phyloP scores from a whole-genome alignment of 148 eudicot species.

The Chenopodium berlandieri region DNA sequence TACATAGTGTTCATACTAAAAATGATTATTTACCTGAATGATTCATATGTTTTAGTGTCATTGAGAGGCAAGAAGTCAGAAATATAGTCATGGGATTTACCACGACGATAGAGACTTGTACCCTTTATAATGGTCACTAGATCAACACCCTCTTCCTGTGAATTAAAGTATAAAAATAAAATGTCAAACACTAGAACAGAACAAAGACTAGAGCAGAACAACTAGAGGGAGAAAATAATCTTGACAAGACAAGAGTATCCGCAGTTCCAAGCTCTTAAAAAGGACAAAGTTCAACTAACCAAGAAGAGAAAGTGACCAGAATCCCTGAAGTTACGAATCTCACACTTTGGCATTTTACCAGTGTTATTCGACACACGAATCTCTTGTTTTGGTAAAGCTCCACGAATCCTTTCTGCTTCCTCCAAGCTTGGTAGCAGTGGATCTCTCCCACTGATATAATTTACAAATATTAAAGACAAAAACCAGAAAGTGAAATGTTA shows the following conservation, averaged over 20 bases:
- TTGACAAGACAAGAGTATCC: not conserved
- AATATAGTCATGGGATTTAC: conserved; percentile 35
- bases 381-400: conserved; percentile 37
- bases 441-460: conserved; percentile 39
- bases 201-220: not conserved
- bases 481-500: not conserved
- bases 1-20: not conserved
- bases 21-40: not conserved
- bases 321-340: conserved; percentile 39
- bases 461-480: not conserved
- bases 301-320: conserved; percentile 45
- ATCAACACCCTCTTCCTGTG: conserved; percentile 53
- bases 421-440: conserved; percentile 34
- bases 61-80: conserved; percentile 47
- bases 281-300: conserved; percentile 21
- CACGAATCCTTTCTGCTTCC: conserved; percentile 45
- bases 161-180: not conserved
- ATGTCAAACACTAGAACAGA: not conserved
- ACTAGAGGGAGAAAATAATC: not conserved
- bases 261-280: conserved; percentile 6
- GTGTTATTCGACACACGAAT: conserved; percentile 25
- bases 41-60: conserved; percentile 25
- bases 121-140: conserved; percentile 49
- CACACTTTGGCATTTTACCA: conserved; percentile 34
- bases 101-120: conserved; percentile 48